Base-by-base conservation (phyloP, 331 rosid species). In the Stylosanthes scabra region DNA sequence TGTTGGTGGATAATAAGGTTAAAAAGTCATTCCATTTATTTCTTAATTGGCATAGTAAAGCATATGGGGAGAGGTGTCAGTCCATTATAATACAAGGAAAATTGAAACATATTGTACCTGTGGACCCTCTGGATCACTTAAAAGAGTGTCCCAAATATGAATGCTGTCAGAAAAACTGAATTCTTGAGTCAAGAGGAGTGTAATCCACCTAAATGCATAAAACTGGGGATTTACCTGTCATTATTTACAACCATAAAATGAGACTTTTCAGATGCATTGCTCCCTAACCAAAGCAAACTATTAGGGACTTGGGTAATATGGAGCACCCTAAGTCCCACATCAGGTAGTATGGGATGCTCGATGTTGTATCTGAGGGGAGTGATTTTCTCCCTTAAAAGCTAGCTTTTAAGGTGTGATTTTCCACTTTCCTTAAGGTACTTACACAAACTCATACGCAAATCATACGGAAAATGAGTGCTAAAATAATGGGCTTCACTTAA, bases 131-230 rank as follows among this genome's bases (percentile, higher is more conserved):
- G 95, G 91, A 68, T 94, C 99, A 80, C 99, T 89, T 74, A 92
- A 77, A 70, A 92, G 85, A 51, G 89, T 84, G 74, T 92, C 98
- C 98, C 98, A 92, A 57, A 92, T 88, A 70, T 84, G 95, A 74
- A 87, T 91, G 80, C 80, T 86, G 71, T 92, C 96, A 6, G 87
- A 77, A 81, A 92, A 92, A 81, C 78, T 84, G 74, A 92, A 92
- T 57, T 92, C 98, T 80, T 79, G 98, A 13, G 98, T 90, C 82
- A 92, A 81, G 63, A 92, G 92, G 65, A 92, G 96, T 39, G 96
- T 90, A 84, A 92, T 90, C 98, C 98, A 92, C 87, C 98, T 81
- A 88, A 92, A 92, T 45, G 97, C 92, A 80, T 91, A 93, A 68
- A 82, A 82, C 59, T 78, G 86, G 25, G 83, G 86, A 62, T 82